Base-by-base conservation (phyloP, 2,329 filamentous ascomycete species). In the Anisogramma anomala region DNA sequence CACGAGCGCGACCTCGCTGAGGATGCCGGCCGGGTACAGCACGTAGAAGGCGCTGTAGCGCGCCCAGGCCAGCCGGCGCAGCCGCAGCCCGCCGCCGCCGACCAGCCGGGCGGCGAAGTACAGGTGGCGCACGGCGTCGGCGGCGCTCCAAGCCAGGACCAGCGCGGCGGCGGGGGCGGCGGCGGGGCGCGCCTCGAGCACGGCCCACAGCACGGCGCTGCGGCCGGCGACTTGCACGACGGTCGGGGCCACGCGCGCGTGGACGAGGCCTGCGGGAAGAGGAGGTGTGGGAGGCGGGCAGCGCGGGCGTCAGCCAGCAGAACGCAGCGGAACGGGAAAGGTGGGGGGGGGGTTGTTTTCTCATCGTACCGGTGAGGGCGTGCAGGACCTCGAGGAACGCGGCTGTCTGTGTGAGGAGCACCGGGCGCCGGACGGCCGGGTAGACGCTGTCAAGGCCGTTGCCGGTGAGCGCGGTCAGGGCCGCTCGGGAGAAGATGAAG, bases 21-120 rank as follows among this genome's bases (percentile, higher is more conserved):
- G 33, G 22, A 47, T 44, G 8, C 45, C 45, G 8, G 44, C 23
- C 6, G 45, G 45, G 14, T 47, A 47, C 15, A 47, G 18, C 8
- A 44, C 15, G 22, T 47, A 44, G 26, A 44, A 47, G 17, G 45
- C 45, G 37, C 37, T 47, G 37, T 47, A 44, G 10, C 41, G 45
- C 20, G 39, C 33, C 45, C 41, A 47, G 37, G 36, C 38, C 26
- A 47, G n/a, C n/a, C n/a, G n/a, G n/a, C n/a, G n/a, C n/a, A 17
- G 15, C 27, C 41, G 14, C 13, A 11, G 34, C 31, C 44, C 41
- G 34, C 44, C 37, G 6, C 45, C 45, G n/a, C 41, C 45, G 17
- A 47, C 31, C 13, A 47, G 45, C 20, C 35, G 36, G 3, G 37
- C 34, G 13, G 45, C 37, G 22, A 44, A 47, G 41, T 47, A 47